Evolutionary conservation across 345 rosid species (phyloP), one percentile per base, ranked within the genome.

Genomic region (Orychophragmus violaceus): DNA sequence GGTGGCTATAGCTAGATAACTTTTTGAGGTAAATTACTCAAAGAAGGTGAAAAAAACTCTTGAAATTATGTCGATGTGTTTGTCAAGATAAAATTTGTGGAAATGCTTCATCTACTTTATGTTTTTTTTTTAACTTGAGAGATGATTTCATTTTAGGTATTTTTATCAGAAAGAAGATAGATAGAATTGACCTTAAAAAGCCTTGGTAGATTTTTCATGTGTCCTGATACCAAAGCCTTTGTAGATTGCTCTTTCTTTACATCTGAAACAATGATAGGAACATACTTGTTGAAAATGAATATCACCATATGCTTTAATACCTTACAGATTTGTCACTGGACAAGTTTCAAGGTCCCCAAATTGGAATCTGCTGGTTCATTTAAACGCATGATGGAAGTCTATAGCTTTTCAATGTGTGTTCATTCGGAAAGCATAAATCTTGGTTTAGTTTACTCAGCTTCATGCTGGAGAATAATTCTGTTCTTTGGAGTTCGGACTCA

Each of bases 1-100:
- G 81, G 79, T 90, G 59, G 80, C 73, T 62, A 83, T 84, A 67
- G 85, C 86, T 74, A 89, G 87, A 81, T 95, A 87, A 42, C 44
- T 60, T 74, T 29, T 46, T 25, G 63, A 74, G 78, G 78, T 68
- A 74, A 61, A 27, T 55, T 22, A 21, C 41, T 62, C 5, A 54
- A 68, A 35, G 51, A 32, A 45, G 53, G 53, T 49, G 48, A 21
- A 27, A 21, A 27, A 42, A 55, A 46, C 32, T 55, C 60, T 27
- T 23, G 63, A 36, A 46, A 57, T 74, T 8, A 35, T 61, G 68
- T 51, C 28, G 58, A 58, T 71, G 53, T 37, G 75, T 54, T 62
- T 64, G 53, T 72, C 33, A 54, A 66, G 67, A 50, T 59, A 5
- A 28, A 64, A 4, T 59, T 16, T 74, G 36, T 74, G 68, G 68